Base-by-base conservation (phyloP, 495 filamentous ascomycete genomes). In the Echria macrotheca region DNA sequence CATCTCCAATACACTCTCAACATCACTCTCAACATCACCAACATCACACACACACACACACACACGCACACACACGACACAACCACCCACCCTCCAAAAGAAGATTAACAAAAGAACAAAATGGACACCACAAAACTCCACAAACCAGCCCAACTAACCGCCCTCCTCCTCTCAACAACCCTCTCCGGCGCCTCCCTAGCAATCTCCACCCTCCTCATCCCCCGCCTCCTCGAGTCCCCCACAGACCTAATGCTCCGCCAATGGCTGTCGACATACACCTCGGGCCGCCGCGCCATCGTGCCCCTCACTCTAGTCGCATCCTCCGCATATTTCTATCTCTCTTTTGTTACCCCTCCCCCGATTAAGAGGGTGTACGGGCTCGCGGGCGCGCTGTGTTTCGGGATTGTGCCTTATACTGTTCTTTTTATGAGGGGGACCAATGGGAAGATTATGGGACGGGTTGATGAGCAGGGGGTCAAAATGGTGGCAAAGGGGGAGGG, bases 221-320 rank as follows among this genome's bases (percentile, higher is more conserved):
- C 80, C 4, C 65, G 69, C 38, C 54, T 82, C 10, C 69, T 82
- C 17, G 57, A 74, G 39, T 71, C 76, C 0, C 80, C 80, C 0
- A 56, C 69, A 4, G 69, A 74, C 0, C 54, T 81, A 9, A 66
- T 81, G 40, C 72, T 75, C 14, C 55, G 50, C 12, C 77, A 82
- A 59, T 83, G 76, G 77, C 35, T 56, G 36, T 49, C 41, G 17
- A 49, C 63, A 21, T 74, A 58, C 58, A 19, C 57, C 25, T 47
- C 33, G 2, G 77, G 72, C 31, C 64, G 58, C 17, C 29, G 31
- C 9, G 38, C 61, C 19, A 64, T 73, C 15, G 67, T 70, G 0
- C 29, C 57, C 1, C 44, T 72, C 5, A 56, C 66, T 0, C 37
- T 62, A 12, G 17, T 66, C 17, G 59, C 69, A 0, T 50, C 66